Evolutionary conservation across 164 flowering plant genomes (phyloP).

Genomic region (Saururus chinensis): DNA sequence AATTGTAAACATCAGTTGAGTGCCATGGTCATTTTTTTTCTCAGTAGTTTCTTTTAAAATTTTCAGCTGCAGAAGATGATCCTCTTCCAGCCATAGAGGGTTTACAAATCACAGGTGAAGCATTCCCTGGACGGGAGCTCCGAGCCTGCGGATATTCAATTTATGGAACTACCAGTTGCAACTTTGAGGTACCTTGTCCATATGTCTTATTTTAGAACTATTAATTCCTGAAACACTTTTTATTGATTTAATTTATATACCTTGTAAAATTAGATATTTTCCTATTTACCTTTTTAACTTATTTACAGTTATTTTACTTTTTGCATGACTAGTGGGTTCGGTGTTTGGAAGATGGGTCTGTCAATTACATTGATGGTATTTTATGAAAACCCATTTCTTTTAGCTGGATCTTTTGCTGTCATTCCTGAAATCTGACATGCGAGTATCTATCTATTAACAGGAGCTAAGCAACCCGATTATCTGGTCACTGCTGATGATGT

Average conservation of each 20-base stretch:
- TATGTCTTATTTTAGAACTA: background rate
- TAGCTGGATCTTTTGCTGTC: background rate
- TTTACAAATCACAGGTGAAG: slow-evolving; percentile 92
- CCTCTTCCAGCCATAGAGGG: slow-evolving; percentile 79
- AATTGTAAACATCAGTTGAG: background rate
- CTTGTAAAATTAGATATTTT: background rate
- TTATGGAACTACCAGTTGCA: slow-evolving; percentile 95
- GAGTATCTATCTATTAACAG: slow-evolving; percentile 23
- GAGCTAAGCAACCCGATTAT: slow-evolving; percentile 92
- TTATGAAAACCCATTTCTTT: background rate
- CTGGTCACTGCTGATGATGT: slow-evolving; percentile 96
- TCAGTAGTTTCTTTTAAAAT: background rate
- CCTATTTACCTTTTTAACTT: slow-evolving; percentile 1
- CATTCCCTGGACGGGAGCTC: slow-evolving; percentile 78
- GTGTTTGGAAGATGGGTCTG: slow-evolving; percentile 87
- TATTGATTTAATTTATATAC: background rate
- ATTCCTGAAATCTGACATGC: background rate
- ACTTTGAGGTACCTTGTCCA: slow-evolving; percentile 63
- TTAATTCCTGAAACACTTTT: background rate
- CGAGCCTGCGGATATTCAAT: slow-evolving; percentile 82
- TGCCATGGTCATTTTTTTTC: background rate
- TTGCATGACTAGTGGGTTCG: slow-evolving; percentile 75
- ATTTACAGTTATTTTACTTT: slow-evolving; percentile 3
- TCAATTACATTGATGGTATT: slow-evolving; percentile 77
- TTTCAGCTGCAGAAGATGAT: slow-evolving; percentile 87